Evolutionary conservation across 225 moss, liverwort and hornwort species (phyloP).

Genomic region (Marchantia paleacea): DNA sequence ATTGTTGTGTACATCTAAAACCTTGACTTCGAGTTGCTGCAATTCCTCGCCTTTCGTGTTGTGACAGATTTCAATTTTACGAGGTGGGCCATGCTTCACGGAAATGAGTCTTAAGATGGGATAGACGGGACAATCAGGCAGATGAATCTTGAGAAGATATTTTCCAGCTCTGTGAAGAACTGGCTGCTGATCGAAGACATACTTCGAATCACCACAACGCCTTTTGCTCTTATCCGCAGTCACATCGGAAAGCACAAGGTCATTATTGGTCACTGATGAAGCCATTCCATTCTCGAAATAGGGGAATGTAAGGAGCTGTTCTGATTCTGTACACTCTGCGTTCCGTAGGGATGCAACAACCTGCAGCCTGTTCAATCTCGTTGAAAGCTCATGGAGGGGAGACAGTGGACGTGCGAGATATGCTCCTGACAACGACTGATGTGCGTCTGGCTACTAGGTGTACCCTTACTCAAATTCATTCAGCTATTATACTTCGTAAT

Average conservation of each 20-base stretch:
- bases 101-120: not conserved
- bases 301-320: not conserved
- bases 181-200: not conserved
- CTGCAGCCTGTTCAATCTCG: not conserved
- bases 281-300: too few species aligned
- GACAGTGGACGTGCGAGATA: too few species aligned
- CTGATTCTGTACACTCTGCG: not conserved
- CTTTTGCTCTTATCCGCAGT: not conserved
- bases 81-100: not conserved
- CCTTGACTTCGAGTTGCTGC: not conserved
- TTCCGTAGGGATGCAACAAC: not conserved
- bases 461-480: too few species aligned
- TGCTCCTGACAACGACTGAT: too few species aligned
- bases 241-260: not conserved
- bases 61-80: not conserved
- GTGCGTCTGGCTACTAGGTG: too few species aligned
- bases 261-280: not conserved
- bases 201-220: not conserved
- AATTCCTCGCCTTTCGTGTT: not conserved
- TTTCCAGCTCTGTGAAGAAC: not conserved
- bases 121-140: not conserved
- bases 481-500: too few species aligned
- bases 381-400: too few species aligned
- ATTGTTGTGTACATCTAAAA: not conserved
- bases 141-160: not conserved